These are phyloP conservation scores for Cercospora beticola DNA, from an alignment of 2,329 filamentous ascomycete species.

Conservation along the genomic window DNA sequence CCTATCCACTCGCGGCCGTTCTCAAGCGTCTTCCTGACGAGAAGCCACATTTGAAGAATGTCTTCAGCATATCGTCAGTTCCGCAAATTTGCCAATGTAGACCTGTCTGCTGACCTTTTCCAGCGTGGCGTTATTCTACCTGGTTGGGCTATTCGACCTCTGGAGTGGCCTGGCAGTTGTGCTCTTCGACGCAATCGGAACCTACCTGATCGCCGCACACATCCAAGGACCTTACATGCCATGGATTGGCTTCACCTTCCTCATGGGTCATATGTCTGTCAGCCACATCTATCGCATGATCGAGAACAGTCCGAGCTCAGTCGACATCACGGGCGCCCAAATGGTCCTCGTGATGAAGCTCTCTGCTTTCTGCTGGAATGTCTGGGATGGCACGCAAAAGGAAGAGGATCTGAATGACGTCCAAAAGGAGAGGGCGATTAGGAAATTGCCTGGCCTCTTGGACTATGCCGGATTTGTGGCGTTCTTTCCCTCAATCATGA, in stretches of 20 bases:
- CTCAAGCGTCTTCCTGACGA: conserved; percentile 88
- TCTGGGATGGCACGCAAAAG: conserved; percentile 83
- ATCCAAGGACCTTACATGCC: conserved; percentile 92
- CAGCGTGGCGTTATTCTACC: conserved; percentile 81
- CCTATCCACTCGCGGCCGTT: conserved; percentile 84
- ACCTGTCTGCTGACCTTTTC: conserved; percentile 6
- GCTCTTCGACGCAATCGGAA: conserved; percentile 71
- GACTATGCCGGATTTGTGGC: conserved; percentile 89
- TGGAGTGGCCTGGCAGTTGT: conserved; percentile 83
- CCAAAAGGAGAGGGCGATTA: conserved; percentile 79
- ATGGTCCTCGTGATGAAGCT: conserved; percentile 99
- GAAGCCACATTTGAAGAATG: conserved; percentile 80
- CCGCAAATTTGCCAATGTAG: neutral
- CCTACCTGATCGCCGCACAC: conserved; percentile 80
- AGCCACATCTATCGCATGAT: conserved; percentile 84
- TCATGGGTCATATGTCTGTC: conserved; percentile 93
- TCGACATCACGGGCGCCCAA: conserved; percentile 92
- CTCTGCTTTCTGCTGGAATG: conserved; percentile 95
- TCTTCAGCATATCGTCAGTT: conserved; percentile 73
- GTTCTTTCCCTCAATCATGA: conserved; percentile 90
- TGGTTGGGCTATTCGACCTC: conserved; percentile 88
- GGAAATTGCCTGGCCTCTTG: conserved; percentile 69
- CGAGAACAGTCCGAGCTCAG: conserved; percentile 60
- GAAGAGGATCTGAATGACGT: conserved; percentile 78
- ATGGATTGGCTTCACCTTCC: conserved; percentile 89